Evolutionary conservation across 495 filamentous ascomycete species (phyloP), one percentile per base, ranked within the genome.

Genomic region (Penicillium lividum): DNA sequence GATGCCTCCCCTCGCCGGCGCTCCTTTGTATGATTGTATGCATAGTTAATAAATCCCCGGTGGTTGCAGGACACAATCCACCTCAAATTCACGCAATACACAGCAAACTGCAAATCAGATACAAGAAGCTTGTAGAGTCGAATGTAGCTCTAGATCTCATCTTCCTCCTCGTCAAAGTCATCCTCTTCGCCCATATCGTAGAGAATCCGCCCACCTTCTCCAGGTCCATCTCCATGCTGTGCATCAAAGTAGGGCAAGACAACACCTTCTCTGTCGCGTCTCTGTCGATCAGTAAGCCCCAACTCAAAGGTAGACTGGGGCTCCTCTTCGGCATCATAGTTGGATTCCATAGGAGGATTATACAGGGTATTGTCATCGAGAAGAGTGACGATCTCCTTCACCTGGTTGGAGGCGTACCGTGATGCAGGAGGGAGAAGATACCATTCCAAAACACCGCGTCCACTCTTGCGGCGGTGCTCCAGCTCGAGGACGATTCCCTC

Each of bases 161-260:
- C 94, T 68, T 98, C 95, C 74, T 98, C 95, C 59, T 98, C 94
- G 68, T 98, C 94, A 72, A 96, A 98, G 73, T 98, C 95, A 77
- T 98, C 94, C 77, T 97, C 95, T 52, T 84, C 83, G 30, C 93
- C 94, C 87, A 97, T 94, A 52, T 97, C 93, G 75, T 98, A 98
- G 65, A 98, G 66, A 53, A 98, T 98, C 59, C 93, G 80, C 0
- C 95, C 94, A 16, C 88, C 88, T 31, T 91, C 89, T 11, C 93
- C 91, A 11, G 89, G 89, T 0, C 86, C 87, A 38, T 87, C 76
- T 33, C 86, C 86, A 45, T 82, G 85, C 82, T 98, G 94, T 15
- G 94, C 93, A 79, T 98, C 94, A 66, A 93, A 93, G 73, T 97
- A 97, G 30, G 94, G 95, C 62, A 98, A 68, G 29, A 97, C 90